Evolutionary conservation across 352 stramenopile species (phyloP).

Genomic region (Pythium volutum): DNA sequence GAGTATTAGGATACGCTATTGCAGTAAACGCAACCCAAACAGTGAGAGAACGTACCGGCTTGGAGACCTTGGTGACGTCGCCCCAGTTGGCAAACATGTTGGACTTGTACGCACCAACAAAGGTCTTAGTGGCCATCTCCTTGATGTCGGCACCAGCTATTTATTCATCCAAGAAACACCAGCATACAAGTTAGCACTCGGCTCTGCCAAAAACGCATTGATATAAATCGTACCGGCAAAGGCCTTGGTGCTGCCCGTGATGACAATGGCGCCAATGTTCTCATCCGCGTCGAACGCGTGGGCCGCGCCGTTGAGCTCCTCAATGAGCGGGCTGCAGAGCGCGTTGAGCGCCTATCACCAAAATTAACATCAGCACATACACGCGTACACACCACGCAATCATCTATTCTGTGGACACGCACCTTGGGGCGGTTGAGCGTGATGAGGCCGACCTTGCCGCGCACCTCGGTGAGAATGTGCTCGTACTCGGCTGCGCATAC

Average conservation of each 20-base stretch:
- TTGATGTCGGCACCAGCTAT: constrained; percentile 95
- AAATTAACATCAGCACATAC: neutral
- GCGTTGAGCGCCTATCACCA: constrained; percentile 91
- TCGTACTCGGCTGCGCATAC: constrained; percentile 63
- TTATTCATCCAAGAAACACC: neutral
- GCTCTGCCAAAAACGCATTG: neutral
- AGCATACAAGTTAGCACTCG: neutral
- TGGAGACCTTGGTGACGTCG: constrained; percentile 93
- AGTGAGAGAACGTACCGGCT: constrained; percentile 76
- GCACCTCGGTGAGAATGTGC: constrained; percentile 84
- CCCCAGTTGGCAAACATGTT: constrained; percentile 99
- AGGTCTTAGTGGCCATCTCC: constrained; percentile 94
- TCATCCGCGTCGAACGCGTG: constrained; percentile 91
- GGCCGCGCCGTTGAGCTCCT: constrained; percentile 94
- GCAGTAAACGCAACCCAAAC: neutral
- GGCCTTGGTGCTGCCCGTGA: constrained; percentile 95
- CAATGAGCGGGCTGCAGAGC: constrained; percentile 92
- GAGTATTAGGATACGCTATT: neutral
- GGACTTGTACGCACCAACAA: constrained; percentile 90
- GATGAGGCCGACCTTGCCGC: constrained; percentile 92
- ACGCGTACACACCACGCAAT: neutral
- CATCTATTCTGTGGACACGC: neutral
- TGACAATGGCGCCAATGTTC: constrained; percentile 93
- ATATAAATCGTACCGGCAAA: constrained; percentile 77
- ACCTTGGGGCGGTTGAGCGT: constrained; percentile 95